Percentiles rank a stretch among this genome's conserved stretches.
Evolutionary conservation across 495 filamentous ascomycete genomes (phyloP).

Genomic region (Penicillium taxi): DNA sequence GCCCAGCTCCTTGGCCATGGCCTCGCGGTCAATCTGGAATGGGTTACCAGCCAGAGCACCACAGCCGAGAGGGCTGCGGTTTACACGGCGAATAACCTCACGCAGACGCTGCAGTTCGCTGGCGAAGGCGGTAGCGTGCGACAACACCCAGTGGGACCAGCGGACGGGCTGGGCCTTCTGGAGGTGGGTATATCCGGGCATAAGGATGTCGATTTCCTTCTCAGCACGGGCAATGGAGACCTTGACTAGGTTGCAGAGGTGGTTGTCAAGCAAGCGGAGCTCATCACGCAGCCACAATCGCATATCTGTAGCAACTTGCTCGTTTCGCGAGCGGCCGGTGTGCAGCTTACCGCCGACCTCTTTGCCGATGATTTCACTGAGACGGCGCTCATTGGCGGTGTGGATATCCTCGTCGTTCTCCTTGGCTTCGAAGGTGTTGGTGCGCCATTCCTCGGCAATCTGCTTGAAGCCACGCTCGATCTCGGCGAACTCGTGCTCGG

Average conservation of each 20-base stretch:
- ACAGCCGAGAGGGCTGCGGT: conserved; percentile 70
- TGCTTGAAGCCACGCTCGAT: conserved; percentile 67
- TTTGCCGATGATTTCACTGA: conserved; percentile 85
- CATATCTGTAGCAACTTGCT: conserved; percentile 93
- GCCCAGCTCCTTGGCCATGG: conserved; percentile 81
- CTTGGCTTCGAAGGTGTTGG: conserved; percentile 37
- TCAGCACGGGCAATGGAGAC: conserved; percentile 69
- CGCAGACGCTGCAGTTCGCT: conserved; percentile 73
- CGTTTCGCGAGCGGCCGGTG: conserved; percentile 85
- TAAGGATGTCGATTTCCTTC: conserved; percentile 60
- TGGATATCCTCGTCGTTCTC: conserved; percentile 62
- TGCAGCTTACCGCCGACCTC: conserved; percentile 85
- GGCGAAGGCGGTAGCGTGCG: conserved; percentile 67
- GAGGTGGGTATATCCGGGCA: conserved; percentile 76
- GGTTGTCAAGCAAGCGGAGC: conserved; percentile 61
- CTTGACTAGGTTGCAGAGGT: conserved; percentile 61
- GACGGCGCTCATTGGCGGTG: conserved; percentile 85
- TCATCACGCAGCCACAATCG: conserved; percentile 82
- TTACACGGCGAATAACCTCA: conserved; percentile 66
- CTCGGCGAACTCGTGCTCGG: conserved; percentile 61
- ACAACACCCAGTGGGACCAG: conserved; percentile 83
- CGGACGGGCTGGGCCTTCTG: conserved; percentile 87
- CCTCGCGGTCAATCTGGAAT: conserved; percentile 81
- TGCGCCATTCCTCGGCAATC: conserved; percentile 69
- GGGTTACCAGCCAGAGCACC: conserved; percentile 90